Percentiles rank a stretch among this genome's conserved stretches.
Evolutionary conservation across 2,329 filamentous ascomycete genomes (phyloP).

Genomic region (Aspergillus arachidicola): DNA sequence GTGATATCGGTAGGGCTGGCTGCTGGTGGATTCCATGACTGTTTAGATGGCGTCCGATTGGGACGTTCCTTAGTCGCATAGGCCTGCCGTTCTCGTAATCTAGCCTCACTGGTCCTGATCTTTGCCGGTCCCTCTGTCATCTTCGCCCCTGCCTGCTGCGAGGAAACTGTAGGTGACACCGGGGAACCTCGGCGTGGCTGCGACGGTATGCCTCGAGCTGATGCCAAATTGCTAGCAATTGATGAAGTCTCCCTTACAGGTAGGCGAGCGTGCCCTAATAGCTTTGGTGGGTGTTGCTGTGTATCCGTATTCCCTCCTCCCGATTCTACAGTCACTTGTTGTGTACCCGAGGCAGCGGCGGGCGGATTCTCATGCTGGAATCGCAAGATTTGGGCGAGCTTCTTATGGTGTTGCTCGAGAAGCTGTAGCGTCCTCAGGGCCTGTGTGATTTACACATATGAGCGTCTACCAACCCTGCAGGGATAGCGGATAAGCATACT

Average conservation of each 20-base stretch:
- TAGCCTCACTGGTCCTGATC: conserved; percentile 34
- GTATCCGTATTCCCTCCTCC: conserved; percentile 32
- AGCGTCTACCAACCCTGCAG: neutral
- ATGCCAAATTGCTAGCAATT: conserved; percentile 85
- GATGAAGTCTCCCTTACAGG: conserved; percentile 74
- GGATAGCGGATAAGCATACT: conserved; percentile 38
- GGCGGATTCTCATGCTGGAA: conserved; percentile 62
- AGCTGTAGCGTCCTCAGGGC: conserved; percentile 81
- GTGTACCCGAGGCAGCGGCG: conserved; percentile 21
- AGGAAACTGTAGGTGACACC: conserved; percentile 71
- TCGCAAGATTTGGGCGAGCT: conserved; percentile 78
- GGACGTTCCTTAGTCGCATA: conserved; percentile 28
- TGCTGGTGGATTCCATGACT: conserved; percentile 38
- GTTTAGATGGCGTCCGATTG: conserved; percentile 29
- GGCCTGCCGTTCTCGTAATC: conserved; percentile 24
- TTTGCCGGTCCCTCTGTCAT: conserved; percentile 60
- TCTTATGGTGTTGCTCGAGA: conserved; percentile 84
- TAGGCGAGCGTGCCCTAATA: conserved; percentile 45
- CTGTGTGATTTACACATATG: conserved; percentile 48
- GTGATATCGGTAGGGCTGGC: conserved; percentile 38
- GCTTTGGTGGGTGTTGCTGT: conserved; percentile 42
- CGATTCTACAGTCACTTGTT: conserved; percentile 21
- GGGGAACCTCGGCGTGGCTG: conserved; percentile 63
- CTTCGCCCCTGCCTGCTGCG: conserved; percentile 72
- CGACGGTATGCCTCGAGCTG: conserved; percentile 74